Evolutionary conservation across 148 eudicot genomes (phyloP).

Genomic region (Camellia lanceoleosa): DNA sequence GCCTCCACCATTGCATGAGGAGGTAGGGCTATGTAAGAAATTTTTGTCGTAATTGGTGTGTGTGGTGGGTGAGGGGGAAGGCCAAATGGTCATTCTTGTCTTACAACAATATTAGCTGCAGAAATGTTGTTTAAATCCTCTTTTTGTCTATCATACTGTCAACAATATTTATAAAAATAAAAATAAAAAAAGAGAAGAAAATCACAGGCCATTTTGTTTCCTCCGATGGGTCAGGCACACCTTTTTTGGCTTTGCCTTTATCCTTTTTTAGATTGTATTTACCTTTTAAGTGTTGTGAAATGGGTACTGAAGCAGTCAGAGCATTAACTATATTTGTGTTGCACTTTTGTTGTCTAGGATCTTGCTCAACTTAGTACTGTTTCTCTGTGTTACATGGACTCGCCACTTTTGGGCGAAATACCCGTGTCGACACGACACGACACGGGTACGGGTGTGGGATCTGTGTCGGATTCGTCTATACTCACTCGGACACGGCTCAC

Average conservation of each 20-base stretch:
- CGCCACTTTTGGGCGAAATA: too few species aligned
- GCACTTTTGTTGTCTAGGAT: background rate
- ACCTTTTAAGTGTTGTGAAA: background rate
- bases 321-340: too few species aligned
- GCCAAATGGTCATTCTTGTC: too few species aligned
- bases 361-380: background rate
- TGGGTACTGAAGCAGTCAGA: too few species aligned
- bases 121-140: background rate
- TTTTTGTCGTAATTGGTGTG: background rate
- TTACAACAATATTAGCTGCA: background rate
- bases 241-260: background rate
- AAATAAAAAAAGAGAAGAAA: too few species aligned
- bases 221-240: background rate
- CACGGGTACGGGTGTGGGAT: too few species aligned
- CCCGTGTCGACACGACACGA: too few species aligned
- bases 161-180: too few species aligned
- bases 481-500: too few species aligned
- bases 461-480: too few species aligned
- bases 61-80: too few species aligned
- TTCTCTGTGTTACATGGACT: too few species aligned
- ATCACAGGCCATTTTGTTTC: background rate
- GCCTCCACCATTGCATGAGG: background rate
- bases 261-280: background rate
- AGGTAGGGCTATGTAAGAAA: background rate
- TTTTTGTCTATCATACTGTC: background rate